Evolutionary conservation across 2,329 filamentous ascomycete species (phyloP).

Genomic region (Cercospora beticola): DNA sequence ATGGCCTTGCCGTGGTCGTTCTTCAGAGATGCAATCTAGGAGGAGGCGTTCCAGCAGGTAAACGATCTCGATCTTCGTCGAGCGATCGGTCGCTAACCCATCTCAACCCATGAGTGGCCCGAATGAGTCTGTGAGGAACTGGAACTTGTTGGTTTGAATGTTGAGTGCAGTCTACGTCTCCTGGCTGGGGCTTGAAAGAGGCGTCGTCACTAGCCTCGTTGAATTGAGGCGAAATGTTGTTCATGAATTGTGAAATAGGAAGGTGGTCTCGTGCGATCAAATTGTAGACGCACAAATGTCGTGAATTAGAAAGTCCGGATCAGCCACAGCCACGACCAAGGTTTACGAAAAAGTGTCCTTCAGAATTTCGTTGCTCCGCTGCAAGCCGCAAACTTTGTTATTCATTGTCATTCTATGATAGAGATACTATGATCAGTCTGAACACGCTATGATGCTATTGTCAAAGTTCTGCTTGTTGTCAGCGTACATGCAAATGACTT

Average conservation of each 20-base stretch:
- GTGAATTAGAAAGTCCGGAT: not conserved
- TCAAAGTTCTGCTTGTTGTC: not conserved
- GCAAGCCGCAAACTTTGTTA: not conserved
- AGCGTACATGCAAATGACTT: not conserved
- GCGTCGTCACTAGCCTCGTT: not conserved
- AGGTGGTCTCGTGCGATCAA: not conserved
- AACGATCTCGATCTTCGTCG: not conserved
- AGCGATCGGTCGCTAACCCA: not conserved
- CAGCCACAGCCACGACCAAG: not conserved
- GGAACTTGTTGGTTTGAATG: not conserved
- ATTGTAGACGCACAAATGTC: not conserved
- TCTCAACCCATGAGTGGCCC: not conserved
- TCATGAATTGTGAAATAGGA: not conserved
- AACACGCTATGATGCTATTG: not conserved
- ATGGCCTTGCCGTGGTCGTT: not conserved
- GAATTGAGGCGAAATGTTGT: not conserved
- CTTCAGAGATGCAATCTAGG: not conserved
- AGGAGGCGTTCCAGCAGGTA: not conserved
- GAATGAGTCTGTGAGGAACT: not conserved
- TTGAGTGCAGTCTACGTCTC: not conserved
- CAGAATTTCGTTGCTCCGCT: not conserved
- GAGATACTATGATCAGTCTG: not conserved
- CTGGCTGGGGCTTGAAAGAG: not conserved
- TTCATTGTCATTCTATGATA: not conserved
- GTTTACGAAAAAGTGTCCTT: not conserved